These are phyloP conservation scores for Rhodotorula sp. DNA, from an alignment of 1,284 basidiomycete genomes.

Conservation along the genomic window DNA sequence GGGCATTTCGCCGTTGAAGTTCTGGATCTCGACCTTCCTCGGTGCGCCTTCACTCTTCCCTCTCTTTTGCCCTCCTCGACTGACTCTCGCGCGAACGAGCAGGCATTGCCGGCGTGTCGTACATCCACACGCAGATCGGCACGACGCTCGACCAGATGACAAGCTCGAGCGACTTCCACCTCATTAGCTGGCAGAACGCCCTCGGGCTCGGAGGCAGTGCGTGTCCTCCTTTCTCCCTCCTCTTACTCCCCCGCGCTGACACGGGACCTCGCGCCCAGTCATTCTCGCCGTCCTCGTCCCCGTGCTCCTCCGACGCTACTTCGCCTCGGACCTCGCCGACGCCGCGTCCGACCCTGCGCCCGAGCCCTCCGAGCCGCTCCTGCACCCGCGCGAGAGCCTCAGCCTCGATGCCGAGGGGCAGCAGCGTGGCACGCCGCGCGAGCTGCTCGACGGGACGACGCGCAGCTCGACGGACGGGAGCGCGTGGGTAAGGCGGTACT, in stretches of 20 bases:
- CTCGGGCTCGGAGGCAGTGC: constrained; percentile 54
- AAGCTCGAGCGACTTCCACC: constrained; percentile 82
- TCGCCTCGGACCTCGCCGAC: constrained; percentile 39
- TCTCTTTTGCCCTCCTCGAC: background rate
- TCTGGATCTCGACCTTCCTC: constrained; percentile 87
- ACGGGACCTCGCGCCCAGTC: constrained; percentile 60
- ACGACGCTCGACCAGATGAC: constrained; percentile 90
- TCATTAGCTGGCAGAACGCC: constrained; percentile 60
- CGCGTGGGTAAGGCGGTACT: constrained; percentile 5
- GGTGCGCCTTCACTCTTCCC: constrained; percentile 54
- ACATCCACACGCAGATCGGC: constrained; percentile 95
- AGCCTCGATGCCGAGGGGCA: constrained; percentile 12
- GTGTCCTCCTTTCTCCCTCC: constrained; percentile 4
- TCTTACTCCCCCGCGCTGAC: background rate
- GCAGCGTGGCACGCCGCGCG: background rate
- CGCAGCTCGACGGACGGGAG: constrained; percentile 16
- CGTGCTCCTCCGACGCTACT: constrained; percentile 62
- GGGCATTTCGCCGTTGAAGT: constrained; percentile 74
- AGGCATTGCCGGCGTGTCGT: constrained; percentile 77
- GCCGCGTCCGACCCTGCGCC: constrained; percentile 29
- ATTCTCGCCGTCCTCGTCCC: constrained; percentile 88
- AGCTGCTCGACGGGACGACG: background rate
- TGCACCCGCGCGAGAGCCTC: constrained; percentile 2
- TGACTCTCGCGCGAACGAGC: background rate
- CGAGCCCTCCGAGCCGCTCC: constrained; percentile 6